phyloP scores from a whole-genome alignment of 805 yeast genomes.

The Sugiyamaella mastotermitis region DNA sequence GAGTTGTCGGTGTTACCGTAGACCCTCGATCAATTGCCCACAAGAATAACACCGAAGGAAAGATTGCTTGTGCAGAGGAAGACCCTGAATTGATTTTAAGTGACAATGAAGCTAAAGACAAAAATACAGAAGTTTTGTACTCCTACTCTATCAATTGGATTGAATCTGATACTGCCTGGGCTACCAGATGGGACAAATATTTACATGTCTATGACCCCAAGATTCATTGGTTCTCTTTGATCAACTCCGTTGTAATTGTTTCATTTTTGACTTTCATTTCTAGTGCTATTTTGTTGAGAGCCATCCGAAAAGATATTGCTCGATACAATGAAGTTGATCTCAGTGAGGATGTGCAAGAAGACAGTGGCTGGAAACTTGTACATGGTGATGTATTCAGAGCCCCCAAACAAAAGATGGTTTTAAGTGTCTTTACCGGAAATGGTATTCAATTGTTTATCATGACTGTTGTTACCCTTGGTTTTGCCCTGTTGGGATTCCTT shows the following conservation, averaged over 20 bases:
- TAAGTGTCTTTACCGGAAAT: conserved; percentile 80
- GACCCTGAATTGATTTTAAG: conserved; percentile 16
- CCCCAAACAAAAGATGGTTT: conserved; percentile 61
- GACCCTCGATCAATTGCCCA: conserved; percentile 55
- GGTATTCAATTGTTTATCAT: conserved; percentile 81
- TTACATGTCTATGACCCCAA: conserved; percentile 86
- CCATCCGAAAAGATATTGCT: conserved; percentile 77
- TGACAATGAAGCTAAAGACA: conserved; percentile 30
- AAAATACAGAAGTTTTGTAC: conserved; percentile 57
- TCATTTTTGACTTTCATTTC: conserved; percentile 69
- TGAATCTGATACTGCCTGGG: conserved; percentile 78
- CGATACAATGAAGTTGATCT: conserved; percentile 85
- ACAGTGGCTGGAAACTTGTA: conserved; percentile 93
- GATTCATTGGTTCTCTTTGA: conserved; percentile 91
- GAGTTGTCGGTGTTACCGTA: conserved; percentile 89
- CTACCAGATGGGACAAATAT: conserved; percentile 98
- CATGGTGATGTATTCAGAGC: conserved; percentile 94
- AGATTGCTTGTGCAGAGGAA: conserved; percentile 21
- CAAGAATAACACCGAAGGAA: conserved; percentile 24
- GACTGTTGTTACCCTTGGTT: conserved; percentile 62
- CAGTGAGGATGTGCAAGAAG: conserved; percentile 78
- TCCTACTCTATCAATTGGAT: conserved; percentile 79
- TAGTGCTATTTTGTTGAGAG: conserved; percentile 69
- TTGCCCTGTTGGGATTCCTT: conserved; percentile 82
- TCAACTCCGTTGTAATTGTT: conserved; percentile 81